Percentiles rank a stretch among this genome's conserved stretches.
Evolutionary conservation across 164 flowering plant genomes (phyloP).

Genomic region (Vitis labrusca): DNA sequence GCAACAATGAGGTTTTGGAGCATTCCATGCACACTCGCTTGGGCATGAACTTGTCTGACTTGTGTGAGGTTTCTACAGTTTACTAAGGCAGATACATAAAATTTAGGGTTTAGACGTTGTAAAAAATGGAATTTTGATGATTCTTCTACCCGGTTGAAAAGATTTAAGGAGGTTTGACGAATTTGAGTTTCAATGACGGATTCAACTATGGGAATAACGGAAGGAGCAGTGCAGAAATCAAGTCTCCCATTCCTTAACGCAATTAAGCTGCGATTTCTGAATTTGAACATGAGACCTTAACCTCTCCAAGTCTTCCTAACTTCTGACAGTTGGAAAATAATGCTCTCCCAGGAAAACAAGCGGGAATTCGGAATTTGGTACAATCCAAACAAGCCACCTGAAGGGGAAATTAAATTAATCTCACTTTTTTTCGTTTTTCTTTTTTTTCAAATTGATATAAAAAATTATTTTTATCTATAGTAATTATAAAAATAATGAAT

Average conservation of each 20-base stretch:
- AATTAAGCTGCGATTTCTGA: background rate
- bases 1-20: constrained; percentile 25
- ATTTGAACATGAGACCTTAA: constrained; percentile 10
- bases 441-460: too few relatives aligned
- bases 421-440: too few relatives aligned
- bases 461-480: too few relatives aligned
- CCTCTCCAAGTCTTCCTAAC: background rate
- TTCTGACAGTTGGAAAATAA: background rate
- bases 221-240: constrained; percentile 19
- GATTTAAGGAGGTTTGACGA: constrained; percentile 7
- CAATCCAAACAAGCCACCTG: too few relatives aligned
- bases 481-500: too few relatives aligned
- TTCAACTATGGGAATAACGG: constrained; percentile 14
- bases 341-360: too few relatives aligned
- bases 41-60: constrained; percentile 47
- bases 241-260: constrained; percentile 10
- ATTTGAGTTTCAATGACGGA: constrained; percentile 10
- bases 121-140: constrained; percentile 10
- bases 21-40: constrained; percentile 22
- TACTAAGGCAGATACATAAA: constrained; percentile 28
- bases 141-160: constrained; percentile 1
- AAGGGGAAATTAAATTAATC: too few relatives aligned
- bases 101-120: constrained; percentile 15
- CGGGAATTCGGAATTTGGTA: too few relatives aligned
- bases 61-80: constrained; percentile 33